Evolutionary conservation across 192 early-diverging fungal species (phyloP), one percentile per base, ranked within the genome.

Genomic region (Coemansia sp.): DNA sequence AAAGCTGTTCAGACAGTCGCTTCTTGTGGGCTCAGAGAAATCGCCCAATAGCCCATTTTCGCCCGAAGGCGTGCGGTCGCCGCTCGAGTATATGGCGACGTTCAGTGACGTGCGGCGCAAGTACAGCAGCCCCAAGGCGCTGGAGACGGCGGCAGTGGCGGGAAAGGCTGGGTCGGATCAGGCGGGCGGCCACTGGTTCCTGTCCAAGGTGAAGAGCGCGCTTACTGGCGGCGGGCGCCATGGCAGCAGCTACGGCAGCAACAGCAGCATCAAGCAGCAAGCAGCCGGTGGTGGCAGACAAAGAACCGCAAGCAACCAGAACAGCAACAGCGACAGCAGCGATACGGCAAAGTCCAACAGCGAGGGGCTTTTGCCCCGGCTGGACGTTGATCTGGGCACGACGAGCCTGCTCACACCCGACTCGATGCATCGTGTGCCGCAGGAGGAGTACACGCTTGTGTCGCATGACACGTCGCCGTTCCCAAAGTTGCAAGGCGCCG

Each of bases 341-440:
- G 56, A 7, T 40, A 20, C 45, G 51, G 3, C 61, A 25, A 35
- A 26, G 23, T 56, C 43, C 4, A 39, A 29, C 28, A 40, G 26
- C 59, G 59, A 63, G 30, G 49, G 43, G 28, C 48, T 37, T 61
- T 61, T 65, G 63, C 75, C 69, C 31, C 71, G 71, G 2, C 43
- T 79, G 61, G 77, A 79, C 58, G 70, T 79, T 61, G 77, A 79
- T 33, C 60, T 79, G 55, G 77, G 71, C 21, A 12, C 48, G 33
- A 46, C 59, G 21, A 74, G 67, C 25, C 66, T 79, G 49, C 59
- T 79, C 40, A 79, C 77, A 9, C 77, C 77, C 20, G 77, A 79
- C 26, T 70, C 77, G 12, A 61, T 79, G 59, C 71, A 74, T 29
- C 59, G 58, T 23, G 52, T 33, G 26, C 18, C 69, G 4, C 63